phyloP scores from a whole-genome alignment of 306 rosid species.

The Begonia peltatifolia region DNA sequence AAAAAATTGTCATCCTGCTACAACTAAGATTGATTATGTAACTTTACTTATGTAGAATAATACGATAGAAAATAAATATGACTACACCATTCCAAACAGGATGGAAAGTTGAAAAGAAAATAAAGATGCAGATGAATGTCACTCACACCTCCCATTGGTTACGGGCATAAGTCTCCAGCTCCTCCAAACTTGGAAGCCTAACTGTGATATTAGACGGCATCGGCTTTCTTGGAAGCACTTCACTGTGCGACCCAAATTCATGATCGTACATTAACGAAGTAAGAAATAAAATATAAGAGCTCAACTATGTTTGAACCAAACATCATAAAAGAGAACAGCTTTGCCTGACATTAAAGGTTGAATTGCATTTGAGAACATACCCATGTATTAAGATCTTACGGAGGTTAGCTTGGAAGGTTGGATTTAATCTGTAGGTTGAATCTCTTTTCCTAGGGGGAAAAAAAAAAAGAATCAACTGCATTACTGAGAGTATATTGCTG shows the following conservation, averaged over 20 bases:
- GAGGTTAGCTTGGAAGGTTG: conserved; percentile 70
- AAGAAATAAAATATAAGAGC: not conserved
- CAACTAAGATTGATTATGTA: conserved; percentile 3
- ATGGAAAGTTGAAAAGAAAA: conserved; percentile 7
- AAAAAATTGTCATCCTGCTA: conserved; percentile 16
- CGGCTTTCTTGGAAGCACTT: conserved; percentile 87
- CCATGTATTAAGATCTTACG: conserved; percentile 66
- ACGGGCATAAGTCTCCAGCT: conserved; percentile 69
- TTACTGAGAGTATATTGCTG: conserved; percentile 1
- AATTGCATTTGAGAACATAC: conserved; percentile 26
- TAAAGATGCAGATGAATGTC: conserved; percentile 11
- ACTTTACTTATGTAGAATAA: conserved; percentile 6
- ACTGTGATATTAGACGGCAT: conserved; percentile 77
- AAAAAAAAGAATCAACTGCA: conserved; percentile 3
- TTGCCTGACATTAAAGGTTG: too few relatives aligned
- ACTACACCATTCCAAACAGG: conserved; percentile 4
- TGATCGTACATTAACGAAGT: conserved; percentile 2
- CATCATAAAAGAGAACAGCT: too few relatives aligned
- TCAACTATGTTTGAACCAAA: too few relatives aligned
- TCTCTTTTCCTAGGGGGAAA: conserved; percentile 70
- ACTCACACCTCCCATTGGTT: conserved; percentile 78
- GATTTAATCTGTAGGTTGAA: conserved; percentile 56
- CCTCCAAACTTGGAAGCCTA: conserved; percentile 74
- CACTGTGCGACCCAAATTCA: conserved; percentile 42
- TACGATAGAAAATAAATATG: conserved; percentile 1